These are phyloP conservation scores for Dictyophora rubrovolvata DNA, from an alignment of 768 basidiomycete species.

Conservation along the genomic window DNA sequence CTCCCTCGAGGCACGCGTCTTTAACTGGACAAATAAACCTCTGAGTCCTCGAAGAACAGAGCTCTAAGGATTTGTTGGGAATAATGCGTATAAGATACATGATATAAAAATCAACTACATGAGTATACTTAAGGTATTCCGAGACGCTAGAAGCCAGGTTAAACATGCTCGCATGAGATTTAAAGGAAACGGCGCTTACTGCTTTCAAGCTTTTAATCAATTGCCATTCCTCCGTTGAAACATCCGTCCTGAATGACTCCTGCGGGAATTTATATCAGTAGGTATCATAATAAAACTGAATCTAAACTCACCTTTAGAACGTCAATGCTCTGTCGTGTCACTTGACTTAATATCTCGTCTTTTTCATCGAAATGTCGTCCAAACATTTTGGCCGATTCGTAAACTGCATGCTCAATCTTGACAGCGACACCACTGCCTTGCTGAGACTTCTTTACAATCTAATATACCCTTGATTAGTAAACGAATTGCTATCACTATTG, in stretches of 20 bases:
- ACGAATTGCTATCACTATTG: background rate
- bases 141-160: background rate
- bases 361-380: conserved; percentile 95
- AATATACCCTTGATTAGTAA: background rate
- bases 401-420: conserved; percentile 96
- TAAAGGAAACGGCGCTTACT: conserved; percentile 30
- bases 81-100: no score
- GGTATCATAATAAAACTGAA: background rate
- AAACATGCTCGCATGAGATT: background rate
- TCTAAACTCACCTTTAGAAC: conserved; percentile 67
- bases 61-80: no score
- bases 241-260: conserved; percentile 82
- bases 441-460: conserved; percentile 89
- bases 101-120: no score
- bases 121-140: background rate
- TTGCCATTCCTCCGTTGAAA: conserved; percentile 84
- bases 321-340: conserved; percentile 90
- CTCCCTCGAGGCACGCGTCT: no score
- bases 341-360: conserved; percentile 85
- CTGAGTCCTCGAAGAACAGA: no score
- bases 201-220: conserved; percentile 83
- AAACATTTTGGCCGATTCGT: conserved; percentile 91
- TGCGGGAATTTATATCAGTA: conserved; percentile 20
- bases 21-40: no score
- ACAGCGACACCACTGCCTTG: conserved; percentile 96